Conservation (phyloP, 768 basidiomycete species). For the Suillus luteus region DNA sequence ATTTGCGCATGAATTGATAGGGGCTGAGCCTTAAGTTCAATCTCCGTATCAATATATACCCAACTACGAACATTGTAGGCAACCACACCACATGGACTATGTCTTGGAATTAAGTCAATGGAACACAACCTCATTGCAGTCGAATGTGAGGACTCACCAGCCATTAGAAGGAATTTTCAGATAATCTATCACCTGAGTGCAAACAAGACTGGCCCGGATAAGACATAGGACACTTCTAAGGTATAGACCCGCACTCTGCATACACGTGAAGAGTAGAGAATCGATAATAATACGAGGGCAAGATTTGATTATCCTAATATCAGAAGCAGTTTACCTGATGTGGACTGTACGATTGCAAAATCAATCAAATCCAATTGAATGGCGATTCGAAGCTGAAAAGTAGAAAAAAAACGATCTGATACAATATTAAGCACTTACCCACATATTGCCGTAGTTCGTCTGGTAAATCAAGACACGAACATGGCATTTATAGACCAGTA, state of each 20-base stretch:
- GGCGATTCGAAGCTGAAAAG: neutral
- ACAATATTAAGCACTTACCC: neutral
- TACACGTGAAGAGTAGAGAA: neutral
- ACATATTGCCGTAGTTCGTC: too few species aligned
- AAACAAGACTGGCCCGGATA: neutral
- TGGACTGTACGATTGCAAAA: neutral
- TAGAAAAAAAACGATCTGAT: neutral
- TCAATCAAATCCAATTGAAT: neutral
- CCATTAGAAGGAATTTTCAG: neutral
- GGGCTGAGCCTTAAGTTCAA: neutral
- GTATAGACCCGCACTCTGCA: neutral
- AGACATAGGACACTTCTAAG: neutral
- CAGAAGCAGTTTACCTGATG: neutral
- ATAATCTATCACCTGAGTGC: neutral
- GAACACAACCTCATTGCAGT: neutral
- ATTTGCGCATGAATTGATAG: neutral
- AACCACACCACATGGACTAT: neutral
- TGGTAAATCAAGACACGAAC: too few species aligned
- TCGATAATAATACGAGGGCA: neutral
- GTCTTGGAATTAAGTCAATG: neutral
- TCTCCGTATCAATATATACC: too few species aligned
- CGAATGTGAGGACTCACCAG: neutral
- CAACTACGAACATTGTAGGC: neutral
- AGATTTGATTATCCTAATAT: neutral
- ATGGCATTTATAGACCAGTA: too few species aligned